Base-by-base conservation (phyloP, 352 stramenopile genomes). In the Pythium insidiosum region DNA sequence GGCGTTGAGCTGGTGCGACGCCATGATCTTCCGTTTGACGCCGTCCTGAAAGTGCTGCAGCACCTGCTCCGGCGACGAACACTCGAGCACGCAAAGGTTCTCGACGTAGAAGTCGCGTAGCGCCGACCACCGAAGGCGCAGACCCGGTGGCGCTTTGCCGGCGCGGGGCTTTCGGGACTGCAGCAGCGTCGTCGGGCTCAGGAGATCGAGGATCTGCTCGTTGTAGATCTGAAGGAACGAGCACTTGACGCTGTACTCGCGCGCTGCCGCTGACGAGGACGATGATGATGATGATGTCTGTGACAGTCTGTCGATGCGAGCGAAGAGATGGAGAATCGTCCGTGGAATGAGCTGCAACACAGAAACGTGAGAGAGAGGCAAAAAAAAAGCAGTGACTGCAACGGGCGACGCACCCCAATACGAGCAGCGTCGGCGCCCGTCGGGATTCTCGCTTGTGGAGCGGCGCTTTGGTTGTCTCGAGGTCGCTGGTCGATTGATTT, bases 81-180 rank as follows among this genome's bases (percentile, higher is more conserved):
- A 82, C 36, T 74, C 66, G 11, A 73, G 38, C 0, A 74, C 26
- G 9, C 58, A 40, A 5, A 82, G 40, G 46, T 82, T 82, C 23
- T 82, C 69, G 6, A 82, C 69, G 44, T 82, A 82, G 55, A 82
- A 82, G 47, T 73, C 66, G 5, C 66, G 50, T n/a, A 57, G 50
- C 0, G 64, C 49, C 5, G 66, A 68, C 69, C 69, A 82, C 10
- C 69, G 63, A 10, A 82, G 38, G 18, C 69, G 66, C 2, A 78
- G 43, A 1, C 63, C 61, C 56, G 57, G 13, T n/a, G n/a, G 28
- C 12, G 19, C 39, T 43, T 18, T 53, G 38, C 11, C 22, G 36
- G 3, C 25, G n/a, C 33, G 38, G 13, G 16, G 2, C 12, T 43
- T 56, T 29, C 42, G 47, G 6, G 42, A 15, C 13, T 49, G 35